Evolutionary conservation across 2,329 filamentous ascomycete genomes (phyloP).

Genomic region (Aureobasidium melanogenum): DNA sequence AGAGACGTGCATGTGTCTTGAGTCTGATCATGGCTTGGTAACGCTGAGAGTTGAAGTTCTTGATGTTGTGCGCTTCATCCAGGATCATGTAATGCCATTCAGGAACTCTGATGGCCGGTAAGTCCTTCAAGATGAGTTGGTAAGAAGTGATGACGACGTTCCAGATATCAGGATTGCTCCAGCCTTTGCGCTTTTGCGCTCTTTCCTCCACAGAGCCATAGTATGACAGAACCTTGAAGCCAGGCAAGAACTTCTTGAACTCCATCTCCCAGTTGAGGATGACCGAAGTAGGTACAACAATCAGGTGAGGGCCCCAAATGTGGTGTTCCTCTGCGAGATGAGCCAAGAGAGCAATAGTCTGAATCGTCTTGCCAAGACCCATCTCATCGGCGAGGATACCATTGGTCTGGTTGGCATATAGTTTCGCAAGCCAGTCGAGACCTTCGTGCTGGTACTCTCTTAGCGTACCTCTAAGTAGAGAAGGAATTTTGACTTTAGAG

Average conservation of each 20-base stretch:
- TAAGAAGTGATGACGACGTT: constrained; percentile 98
- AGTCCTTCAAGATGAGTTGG: constrained; percentile 88
- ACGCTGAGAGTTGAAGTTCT: constrained; percentile 95
- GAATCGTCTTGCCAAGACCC: constrained; percentile 96
- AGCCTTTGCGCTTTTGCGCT: constrained; percentile 80
- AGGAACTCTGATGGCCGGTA: constrained; percentile 84
- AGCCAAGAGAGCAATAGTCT: constrained; percentile 88
- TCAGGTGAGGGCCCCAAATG: constrained; percentile 91
- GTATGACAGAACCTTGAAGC: constrained; percentile 96
- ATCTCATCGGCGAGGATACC: constrained; percentile 97
- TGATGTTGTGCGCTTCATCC: constrained; percentile 98
- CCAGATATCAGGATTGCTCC: constrained; percentile 67
- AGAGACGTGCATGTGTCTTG: constrained; percentile 75
- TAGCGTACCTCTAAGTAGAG: constrained; percentile 69
- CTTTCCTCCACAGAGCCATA: constrained; percentile 92
- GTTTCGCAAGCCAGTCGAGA: constrained; percentile 89
- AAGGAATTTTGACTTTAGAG: constrained; percentile 48
- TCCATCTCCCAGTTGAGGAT: constrained; percentile 99
- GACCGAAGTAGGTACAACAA: constrained; percentile 94
- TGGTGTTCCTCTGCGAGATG: constrained; percentile 85
- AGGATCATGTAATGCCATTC: constrained; percentile 98
- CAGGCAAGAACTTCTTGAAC: constrained; percentile 98
- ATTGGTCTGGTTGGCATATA: constrained; percentile 89
- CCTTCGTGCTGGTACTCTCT: constrained; percentile 96
- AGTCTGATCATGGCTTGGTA: constrained; percentile 95